Percentiles rank a stretch among this genome's conserved stretches.
Conservation (phyloP, 148 eudicot genomes). For the Rhododendron vialii region DNA sequence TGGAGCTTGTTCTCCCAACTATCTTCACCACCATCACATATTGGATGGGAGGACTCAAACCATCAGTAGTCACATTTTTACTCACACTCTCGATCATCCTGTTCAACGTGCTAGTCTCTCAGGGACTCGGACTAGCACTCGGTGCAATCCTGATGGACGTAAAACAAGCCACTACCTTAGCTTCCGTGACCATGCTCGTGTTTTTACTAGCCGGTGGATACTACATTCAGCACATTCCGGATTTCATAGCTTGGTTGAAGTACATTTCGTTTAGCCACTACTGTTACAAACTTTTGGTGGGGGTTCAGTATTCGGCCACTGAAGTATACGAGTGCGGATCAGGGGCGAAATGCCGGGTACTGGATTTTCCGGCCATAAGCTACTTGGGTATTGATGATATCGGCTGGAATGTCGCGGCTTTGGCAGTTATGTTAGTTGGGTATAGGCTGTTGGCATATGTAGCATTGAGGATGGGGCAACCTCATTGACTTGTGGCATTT, state of each 20-base stretch:
- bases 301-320: conserved; percentile 53
- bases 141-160: conserved; percentile 84
- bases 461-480: conserved; percentile 53
- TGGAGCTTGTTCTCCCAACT: conserved; percentile 87
- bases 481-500: conserved; percentile 16
- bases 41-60: conserved; percentile 90
- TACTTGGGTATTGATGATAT: conserved; percentile 46
- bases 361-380: conserved; percentile 58
- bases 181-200: conserved; percentile 74
- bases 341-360: conserved; percentile 44
- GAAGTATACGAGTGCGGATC: conserved; percentile 60
- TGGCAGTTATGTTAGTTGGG: conserved; percentile 67
- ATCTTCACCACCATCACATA: conserved; percentile 58
- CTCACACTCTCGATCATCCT: conserved; percentile 57
- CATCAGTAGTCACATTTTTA: conserved; percentile 40
- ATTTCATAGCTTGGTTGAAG: conserved; percentile 68
- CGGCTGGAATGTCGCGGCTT: conserved; percentile 55
- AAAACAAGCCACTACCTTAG: conserved; percentile 69
- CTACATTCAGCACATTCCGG: conserved; percentile 66
- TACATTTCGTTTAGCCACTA: conserved; percentile 69
- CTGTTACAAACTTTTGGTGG: conserved; percentile 73
- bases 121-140: conserved; percentile 81
- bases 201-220: conserved; percentile 76
- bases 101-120: conserved; percentile 73
- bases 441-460: conserved; percentile 71